Evolutionary conservation across 2,329 filamentous ascomycete species (phyloP), one percentile per base, ranked within the genome.

Genomic region (Dothistroma septosporum): DNA sequence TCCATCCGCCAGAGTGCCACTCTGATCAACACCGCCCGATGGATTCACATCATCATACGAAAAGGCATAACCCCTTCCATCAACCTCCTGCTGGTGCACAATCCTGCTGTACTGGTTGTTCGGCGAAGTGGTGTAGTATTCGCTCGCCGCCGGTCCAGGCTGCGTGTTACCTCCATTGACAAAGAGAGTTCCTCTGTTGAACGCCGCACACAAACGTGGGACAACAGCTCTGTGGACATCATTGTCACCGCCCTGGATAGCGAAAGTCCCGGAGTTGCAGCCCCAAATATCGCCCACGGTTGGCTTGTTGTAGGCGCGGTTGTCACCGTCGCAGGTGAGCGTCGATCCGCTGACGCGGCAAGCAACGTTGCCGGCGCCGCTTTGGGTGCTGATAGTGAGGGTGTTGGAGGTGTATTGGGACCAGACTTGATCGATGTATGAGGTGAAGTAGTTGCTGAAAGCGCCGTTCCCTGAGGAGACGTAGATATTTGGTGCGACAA

Each of bases 151-250:
- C 31, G 56, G 55, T 19, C 53, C 61, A 2, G 82, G 82, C 68
- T 83, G 79, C 1, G 76, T 63, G 64, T 80, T 70, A 37, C 82
- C 82, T 0, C 78, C 81, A 1, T 69, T 67, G 1, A 74, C 70
- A 58, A 89, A 73, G 59, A 94, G 76, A 6, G 88, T 93, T 16
- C 83, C 85, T 21, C 90, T 83, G 74, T 92, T 91, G 69, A 93
- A 84, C 0, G 88, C 89, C 0, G 91, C 90, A 1, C 88, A 85
- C 11, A 95, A 77, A n/a, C 90, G 82, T 0, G 91, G 88, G 1
- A 87, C 86, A 53, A 92, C 82, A 44, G 87, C 87, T 61, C 76
- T 74, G 57, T 79, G 76, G 24, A 76, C 74, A 16, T 64, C 69
- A 55, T 77, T 77, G 16, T 76, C 71, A 2, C 66, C 67, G 60